These are phyloP conservation scores for Pseudogymnoascus sp. DNA, from an alignment of 2,329 filamentous ascomycete genomes.

Conservation along the genomic window DNA sequence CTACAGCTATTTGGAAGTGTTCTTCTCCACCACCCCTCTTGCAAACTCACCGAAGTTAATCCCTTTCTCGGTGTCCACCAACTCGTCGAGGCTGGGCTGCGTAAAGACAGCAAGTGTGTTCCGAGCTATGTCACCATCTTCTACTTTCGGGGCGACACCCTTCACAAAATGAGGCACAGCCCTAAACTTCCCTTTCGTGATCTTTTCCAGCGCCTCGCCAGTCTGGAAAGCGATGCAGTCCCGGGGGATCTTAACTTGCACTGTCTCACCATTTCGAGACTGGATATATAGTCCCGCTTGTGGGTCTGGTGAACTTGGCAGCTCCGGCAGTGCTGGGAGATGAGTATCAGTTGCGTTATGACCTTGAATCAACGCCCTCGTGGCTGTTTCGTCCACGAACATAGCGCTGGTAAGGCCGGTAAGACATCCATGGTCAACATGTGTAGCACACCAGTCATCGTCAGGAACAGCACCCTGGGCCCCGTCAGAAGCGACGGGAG, in stretches of 20 bases:
- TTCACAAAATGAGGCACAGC: conserved; percentile 94
- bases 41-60: conserved; percentile 74
- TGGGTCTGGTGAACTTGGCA: conserved; percentile 71
- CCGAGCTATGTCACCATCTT: conserved; percentile 54
- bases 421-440: conserved; percentile 86
- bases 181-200: conserved; percentile 85
- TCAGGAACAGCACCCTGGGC: conserved; percentile 44
- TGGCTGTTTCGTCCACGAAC: conserved; percentile 74
- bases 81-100: conserved; percentile 83
- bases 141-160: conserved; percentile 56
- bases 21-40: conserved; percentile 32
- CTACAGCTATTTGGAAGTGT: conserved; percentile 27
- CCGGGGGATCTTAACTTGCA: conserved; percentile 87
- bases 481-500: conserved; percentile 30
- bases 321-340: conserved; percentile 57
- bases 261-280: conserved; percentile 70
- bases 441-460: conserved; percentile 92
- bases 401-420: conserved; percentile 92
- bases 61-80: conserved; percentile 62
- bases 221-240: conserved; percentile 96
- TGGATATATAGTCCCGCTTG: conserved; percentile 89
- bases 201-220: conserved; percentile 82
- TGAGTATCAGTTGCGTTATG: conserved; percentile 26
- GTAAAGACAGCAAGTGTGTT: conserved; percentile 97
- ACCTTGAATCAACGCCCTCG: conserved; percentile 30